A percentile compares a stretch with the other conserved stretches of the same genome.
These are phyloP conservation scores for Apophysomyces trapeziformis DNA, from an alignment of 371 early-diverging fungal species.

Conservation along the genomic window DNA sequence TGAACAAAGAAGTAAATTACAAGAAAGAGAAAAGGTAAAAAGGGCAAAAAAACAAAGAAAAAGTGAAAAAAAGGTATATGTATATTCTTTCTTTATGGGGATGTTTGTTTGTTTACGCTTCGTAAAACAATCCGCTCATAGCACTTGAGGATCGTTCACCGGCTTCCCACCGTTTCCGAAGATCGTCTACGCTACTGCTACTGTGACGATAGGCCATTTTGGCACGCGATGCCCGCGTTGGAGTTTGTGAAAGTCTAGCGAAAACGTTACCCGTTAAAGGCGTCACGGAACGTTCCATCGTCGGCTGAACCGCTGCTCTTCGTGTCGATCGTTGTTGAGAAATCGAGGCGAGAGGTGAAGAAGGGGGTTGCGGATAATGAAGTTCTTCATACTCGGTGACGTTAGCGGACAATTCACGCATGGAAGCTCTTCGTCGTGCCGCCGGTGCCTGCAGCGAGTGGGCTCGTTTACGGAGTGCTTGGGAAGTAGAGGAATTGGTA, in stretches of 20 bases:
- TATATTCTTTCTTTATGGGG: neutral
- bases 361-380: slow-evolving; percentile 24
- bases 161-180: slow-evolving; percentile 25
- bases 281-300: slow-evolving; percentile 26
- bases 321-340: slow-evolving; percentile 3
- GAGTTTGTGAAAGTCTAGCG: slow-evolving; percentile 47
- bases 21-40: neutral
- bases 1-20: slow-evolving; percentile 1
- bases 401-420: slow-evolving; percentile 39
- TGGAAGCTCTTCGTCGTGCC: slow-evolving; percentile 39
- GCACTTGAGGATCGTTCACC: slow-evolving; percentile 22
- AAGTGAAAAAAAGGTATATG: neutral
- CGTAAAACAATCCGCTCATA: neutral
- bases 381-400: slow-evolving; percentile 16
- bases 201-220: slow-evolving; percentile 39
- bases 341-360: slow-evolving; percentile 23
- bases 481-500: slow-evolving; percentile 27
- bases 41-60: neutral
- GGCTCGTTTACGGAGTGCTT: slow-evolving; percentile 30
- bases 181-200: slow-evolving; percentile 31
- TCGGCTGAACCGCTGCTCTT: neutral
- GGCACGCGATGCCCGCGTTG: slow-evolving; percentile 50
- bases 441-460: slow-evolving; percentile 24
- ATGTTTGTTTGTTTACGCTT: slow-evolving; percentile 2
- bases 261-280: slow-evolving; percentile 46